Evolutionary conservation across 805 yeast genomes (phyloP).

Genomic region (Maudiozyma pseudohumilis): DNA sequence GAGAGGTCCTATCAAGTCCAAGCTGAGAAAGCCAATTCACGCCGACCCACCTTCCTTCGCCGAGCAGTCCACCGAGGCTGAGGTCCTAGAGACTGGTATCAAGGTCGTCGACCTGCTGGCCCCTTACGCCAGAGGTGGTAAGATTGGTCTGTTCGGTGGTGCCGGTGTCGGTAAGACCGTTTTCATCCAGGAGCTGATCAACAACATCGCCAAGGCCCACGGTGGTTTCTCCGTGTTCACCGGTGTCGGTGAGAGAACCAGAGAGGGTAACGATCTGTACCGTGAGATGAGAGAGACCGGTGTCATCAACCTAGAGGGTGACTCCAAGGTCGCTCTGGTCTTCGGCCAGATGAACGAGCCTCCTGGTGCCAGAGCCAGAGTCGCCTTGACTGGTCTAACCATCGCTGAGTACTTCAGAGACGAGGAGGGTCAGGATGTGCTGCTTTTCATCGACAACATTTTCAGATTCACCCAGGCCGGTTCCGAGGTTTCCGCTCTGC

Average conservation of each 20-base stretch:
- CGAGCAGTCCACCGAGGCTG: constrained; percentile 96
- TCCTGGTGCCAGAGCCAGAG: constrained; percentile 99
- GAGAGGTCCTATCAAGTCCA: constrained; percentile 95
- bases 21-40: constrained; percentile 94
- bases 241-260: constrained; percentile 99
- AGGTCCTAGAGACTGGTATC: constrained; percentile 98
- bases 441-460: constrained; percentile 98
- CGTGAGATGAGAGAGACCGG: constrained; percentile 99
- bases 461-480: constrained; percentile 99
- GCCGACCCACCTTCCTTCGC: constrained; percentile 95
- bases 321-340: constrained; percentile 97
- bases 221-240: constrained; percentile 99
- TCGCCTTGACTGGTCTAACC: constrained; percentile 98
- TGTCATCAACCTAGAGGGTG: constrained; percentile 99
- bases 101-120: constrained; percentile 98
- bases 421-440: constrained; percentile 99
- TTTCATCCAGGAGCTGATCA: constrained; percentile 97
- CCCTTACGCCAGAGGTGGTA: constrained; percentile 99
- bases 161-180: constrained; percentile 99
- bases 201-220: constrained; percentile 99
- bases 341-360: constrained; percentile 99
- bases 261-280: constrained; percentile 99
- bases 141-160: constrained; percentile 99
- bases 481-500: constrained; percentile 98
- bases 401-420: constrained; percentile 99